Conservation (phyloP, 768 basidiomycete genomes). For the Psilocybe azurescens region DNA sequence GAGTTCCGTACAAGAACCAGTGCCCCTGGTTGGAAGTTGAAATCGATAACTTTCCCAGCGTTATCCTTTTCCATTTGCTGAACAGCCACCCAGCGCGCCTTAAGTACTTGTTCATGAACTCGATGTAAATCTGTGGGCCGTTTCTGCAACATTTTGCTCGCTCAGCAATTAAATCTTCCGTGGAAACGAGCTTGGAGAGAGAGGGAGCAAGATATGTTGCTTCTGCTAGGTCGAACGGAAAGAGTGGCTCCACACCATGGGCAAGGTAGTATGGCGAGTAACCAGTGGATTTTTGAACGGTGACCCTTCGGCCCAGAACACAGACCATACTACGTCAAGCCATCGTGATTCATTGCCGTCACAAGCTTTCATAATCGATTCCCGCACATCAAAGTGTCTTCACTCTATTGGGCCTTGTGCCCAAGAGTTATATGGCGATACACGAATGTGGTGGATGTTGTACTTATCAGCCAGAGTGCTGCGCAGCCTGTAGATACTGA, state of each 20-base stretch:
- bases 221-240: constrained; percentile 22
- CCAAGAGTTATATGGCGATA: constrained; percentile 45
- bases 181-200: constrained; percentile 3
- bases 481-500: constrained; percentile 17
- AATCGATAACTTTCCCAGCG: constrained; percentile 21
- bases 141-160: constrained; percentile 12
- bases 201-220: constrained; percentile 10
- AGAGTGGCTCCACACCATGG: constrained; percentile 36
- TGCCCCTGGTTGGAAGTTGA: constrained; percentile 31
- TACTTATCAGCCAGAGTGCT: constrained; percentile 25
- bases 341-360: constrained; percentile 36
- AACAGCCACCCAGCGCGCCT: constrained; percentile 11
- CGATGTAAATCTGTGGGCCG: constrained; percentile 7
- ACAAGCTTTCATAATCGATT: constrained; percentile 35
- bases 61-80: constrained; percentile 30
- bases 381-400: constrained; percentile 30
- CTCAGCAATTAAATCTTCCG: constrained; percentile 11
- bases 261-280: constrained; percentile 40
- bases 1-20: constrained; percentile 42
- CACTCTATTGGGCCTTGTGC: constrained; percentile 34
- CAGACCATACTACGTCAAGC: constrained; percentile 26
- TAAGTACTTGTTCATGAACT: constrained; percentile 7
- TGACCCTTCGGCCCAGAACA: constrained; percentile 40
- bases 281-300: constrained; percentile 32
- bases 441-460: constrained; percentile 40